A percentile compares a stretch with the other conserved stretches of the same genome.
Conservation (phyloP, 345 rosid species). For the Raphanus raphanistrum region DNA sequence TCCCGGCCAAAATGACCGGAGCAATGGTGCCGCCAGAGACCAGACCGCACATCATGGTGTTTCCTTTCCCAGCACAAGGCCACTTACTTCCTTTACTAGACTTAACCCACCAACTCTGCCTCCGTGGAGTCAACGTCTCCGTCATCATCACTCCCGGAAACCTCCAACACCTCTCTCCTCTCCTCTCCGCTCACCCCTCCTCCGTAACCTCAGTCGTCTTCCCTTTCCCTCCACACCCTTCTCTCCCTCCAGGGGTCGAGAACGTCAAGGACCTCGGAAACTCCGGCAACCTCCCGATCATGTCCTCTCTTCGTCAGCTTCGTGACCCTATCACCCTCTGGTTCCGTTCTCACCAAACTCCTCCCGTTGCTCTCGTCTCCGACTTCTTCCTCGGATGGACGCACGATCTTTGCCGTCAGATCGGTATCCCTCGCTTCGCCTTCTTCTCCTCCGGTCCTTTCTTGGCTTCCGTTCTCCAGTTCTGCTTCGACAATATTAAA, state of each 20-base stretch:
- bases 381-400: constrained; percentile 67
- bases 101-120: constrained; percentile 51
- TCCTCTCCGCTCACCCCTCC: constrained; percentile 33
- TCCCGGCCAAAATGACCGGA: not conserved
- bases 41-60: constrained; percentile 51
- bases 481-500: constrained; percentile 34
- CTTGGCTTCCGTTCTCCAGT: constrained; percentile 31
- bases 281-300: constrained; percentile 46
- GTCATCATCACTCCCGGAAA: constrained; percentile 55
- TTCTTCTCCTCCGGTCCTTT: constrained; percentile 51
- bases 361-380: constrained; percentile 55
- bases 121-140: constrained; percentile 44
- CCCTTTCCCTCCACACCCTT: constrained; percentile 24
- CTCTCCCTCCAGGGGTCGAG: constrained; percentile 24
- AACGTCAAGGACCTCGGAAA: constrained; percentile 53
- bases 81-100: constrained; percentile 43
- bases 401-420: constrained; percentile 28
- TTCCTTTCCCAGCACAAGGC: constrained; percentile 79
- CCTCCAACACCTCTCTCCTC: constrained; percentile 51
- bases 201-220: constrained; percentile 27
- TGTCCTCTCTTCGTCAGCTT: constrained; percentile 41
- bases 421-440: constrained; percentile 47
- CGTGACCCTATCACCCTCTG: constrained; percentile 46
- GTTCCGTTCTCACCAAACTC: constrained; percentile 57
- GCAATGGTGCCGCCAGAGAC: not conserved